phyloP scores from a whole-genome alignment of 169 alveolate genomes.

The Cystoisospora suis region DNA sequence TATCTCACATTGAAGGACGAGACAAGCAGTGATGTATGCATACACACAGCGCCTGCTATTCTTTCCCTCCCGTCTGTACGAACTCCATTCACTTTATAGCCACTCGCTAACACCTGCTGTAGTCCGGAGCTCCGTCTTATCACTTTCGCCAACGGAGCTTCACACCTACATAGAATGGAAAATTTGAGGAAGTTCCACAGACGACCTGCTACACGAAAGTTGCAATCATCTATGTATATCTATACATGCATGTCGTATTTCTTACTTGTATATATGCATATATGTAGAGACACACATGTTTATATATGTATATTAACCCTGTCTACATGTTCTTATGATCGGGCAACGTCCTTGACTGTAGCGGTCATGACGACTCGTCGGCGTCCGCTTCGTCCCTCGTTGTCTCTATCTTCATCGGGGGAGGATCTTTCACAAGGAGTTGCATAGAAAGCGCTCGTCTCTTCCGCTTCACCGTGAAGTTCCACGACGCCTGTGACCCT shows the following conservation, averaged over 20 bases:
- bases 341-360: neutral
- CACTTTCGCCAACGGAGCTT: neutral
- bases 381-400: neutral
- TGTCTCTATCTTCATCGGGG: neutral
- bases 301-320: neutral
- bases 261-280: neutral
- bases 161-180: neutral
- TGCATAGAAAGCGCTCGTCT: neutral
- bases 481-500: conserved; percentile 54
- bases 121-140: no score
- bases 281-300: neutral
- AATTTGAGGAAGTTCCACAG: neutral
- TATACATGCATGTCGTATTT: neutral
- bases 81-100: no score
- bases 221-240: neutral
- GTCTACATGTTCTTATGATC: neutral
- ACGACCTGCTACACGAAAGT: neutral
- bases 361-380: neutral
- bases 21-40: no score
- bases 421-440: neutral
- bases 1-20: no score
- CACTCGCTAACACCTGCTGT: no score
- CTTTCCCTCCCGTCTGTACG: no score
- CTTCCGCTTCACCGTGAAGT: neutral
- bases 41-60: no score